Conservation (phyloP, 306 rosid genomes). For the Acacia crassicarpa region DNA sequence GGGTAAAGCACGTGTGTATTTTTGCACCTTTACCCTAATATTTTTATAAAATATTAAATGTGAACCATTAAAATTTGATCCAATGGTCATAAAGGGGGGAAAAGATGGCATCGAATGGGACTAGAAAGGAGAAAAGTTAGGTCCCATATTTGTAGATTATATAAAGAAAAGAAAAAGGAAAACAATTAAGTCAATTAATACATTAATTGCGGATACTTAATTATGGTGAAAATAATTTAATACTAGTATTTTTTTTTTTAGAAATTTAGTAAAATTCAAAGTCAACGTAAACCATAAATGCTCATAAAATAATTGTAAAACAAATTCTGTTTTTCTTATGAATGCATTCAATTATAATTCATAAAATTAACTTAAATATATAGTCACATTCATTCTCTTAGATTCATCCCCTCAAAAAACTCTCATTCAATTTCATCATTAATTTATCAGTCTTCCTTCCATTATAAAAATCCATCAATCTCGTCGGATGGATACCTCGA, state of each 20-base stretch:
- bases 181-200: background rate
- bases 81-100: too few species aligned
- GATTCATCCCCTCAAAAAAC: background rate
- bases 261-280: background rate
- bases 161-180: background rate
- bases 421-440: background rate
- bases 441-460: background rate
- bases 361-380: background rate
- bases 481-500: background rate
- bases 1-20: too few species aligned
- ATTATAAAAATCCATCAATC: background rate
- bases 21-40: too few species aligned
- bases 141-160: too few species aligned
- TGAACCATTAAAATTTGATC: too few species aligned
- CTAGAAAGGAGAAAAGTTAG: too few species aligned
- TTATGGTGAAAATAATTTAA: background rate
- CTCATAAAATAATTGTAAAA: background rate
- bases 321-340: background rate
- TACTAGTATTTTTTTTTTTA: background rate
- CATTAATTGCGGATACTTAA: background rate
- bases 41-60: too few species aligned
- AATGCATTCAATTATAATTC: background rate
- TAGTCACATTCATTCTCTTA: background rate
- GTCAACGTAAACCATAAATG: background rate
- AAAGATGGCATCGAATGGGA: too few species aligned